Percentiles rank a stretch among this genome's conserved stretches.
These are phyloP conservation scores for Excoecaria cochinchinensis DNA, from an alignment of 345 rosid species.

Conservation along the genomic window DNA sequence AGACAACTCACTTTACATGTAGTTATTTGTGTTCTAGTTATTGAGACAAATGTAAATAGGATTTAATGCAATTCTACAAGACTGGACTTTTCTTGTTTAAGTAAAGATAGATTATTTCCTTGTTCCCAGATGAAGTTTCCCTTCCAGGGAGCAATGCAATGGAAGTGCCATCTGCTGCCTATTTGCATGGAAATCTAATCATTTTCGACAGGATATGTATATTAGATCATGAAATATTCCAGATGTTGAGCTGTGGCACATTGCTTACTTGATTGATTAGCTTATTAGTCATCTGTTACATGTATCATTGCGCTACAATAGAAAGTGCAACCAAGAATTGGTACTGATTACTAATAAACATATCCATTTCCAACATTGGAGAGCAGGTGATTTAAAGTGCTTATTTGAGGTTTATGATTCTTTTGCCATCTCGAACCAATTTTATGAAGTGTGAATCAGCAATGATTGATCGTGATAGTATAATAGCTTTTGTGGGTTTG, in stretches of 20 bases:
- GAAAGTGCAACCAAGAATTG: not conserved
- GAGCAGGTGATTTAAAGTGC: conserved; percentile 5
- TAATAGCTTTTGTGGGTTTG: not conserved
- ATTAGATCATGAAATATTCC: not conserved
- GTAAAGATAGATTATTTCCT: no score
- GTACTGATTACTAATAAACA: not conserved
- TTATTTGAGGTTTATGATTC: not conserved
- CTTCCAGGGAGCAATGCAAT: no score
- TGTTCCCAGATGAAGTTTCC: no score
- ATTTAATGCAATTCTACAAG: no score
- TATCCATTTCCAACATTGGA: not conserved
- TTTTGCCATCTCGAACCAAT: not conserved
- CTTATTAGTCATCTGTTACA: not conserved
- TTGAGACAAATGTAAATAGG: no score
- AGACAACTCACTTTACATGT: no score
- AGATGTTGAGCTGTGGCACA: not conserved
- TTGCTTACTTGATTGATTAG: not conserved
- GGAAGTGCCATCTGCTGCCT: not conserved
- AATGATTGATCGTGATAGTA: not conserved
- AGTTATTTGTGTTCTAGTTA: no score
- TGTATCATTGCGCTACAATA: not conserved
- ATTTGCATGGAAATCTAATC: not conserved
- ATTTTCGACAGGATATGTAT: not conserved
- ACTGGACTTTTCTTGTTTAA: no score
- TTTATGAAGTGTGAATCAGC: conserved; percentile 13